These are phyloP conservation scores for Babesia bigemina DNA, from an alignment of 169 alveolate species.

Conservation along the genomic window DNA sequence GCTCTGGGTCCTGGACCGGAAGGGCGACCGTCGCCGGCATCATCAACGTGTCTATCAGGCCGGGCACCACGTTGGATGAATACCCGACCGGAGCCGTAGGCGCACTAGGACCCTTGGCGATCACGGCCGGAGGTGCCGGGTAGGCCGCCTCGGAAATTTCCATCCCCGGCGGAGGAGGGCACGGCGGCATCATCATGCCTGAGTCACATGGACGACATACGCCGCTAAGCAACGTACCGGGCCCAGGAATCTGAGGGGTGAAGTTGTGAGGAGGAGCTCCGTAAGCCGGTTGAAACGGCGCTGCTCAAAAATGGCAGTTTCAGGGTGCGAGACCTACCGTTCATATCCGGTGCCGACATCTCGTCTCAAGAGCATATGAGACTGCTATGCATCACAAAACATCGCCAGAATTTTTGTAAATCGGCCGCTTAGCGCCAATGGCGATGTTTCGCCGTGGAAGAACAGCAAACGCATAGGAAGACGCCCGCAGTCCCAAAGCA, in stretches of 20 bases:
- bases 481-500: too few relatives aligned
- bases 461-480: too few relatives aligned
- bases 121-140: slow-evolving; percentile 30
- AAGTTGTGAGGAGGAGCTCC: not conserved
- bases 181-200: slow-evolving; percentile 32
- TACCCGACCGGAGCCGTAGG: slow-evolving; percentile 41
- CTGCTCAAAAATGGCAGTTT: not conserved
- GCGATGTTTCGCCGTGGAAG: too few relatives aligned
- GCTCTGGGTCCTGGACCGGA: slow-evolving; percentile 47
- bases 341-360: not conserved
- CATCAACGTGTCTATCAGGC: slow-evolving; percentile 54
- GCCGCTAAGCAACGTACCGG: not conserved
- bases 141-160: not conserved
- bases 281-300: slow-evolving; percentile 21
- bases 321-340: not conserved
- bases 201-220: not conserved
- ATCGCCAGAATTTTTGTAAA: too few relatives aligned
- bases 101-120: slow-evolving; percentile 39
- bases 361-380: not conserved
- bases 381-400: too few relatives aligned
- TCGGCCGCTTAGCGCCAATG: too few relatives aligned
- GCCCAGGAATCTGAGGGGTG: not conserved
- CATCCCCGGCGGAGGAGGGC: slow-evolving; percentile 18
- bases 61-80: slow-evolving; percentile 37
- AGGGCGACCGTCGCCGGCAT: slow-evolving; percentile 53